Conservation (phyloP, 441 rosid species). For the Sinapis alba region DNA sequence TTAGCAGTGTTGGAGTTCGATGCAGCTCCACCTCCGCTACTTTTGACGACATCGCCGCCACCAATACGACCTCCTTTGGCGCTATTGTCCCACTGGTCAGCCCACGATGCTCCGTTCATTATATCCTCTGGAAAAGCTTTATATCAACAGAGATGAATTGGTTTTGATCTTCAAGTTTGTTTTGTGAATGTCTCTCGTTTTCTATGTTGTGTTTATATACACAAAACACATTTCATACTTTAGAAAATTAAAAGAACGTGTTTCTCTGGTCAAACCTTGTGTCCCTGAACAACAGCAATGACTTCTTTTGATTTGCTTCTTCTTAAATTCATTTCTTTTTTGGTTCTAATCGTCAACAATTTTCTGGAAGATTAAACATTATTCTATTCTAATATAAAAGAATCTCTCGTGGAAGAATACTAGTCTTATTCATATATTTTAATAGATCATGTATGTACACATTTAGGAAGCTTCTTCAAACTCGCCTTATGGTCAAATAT, state of each 20-base stretch:
- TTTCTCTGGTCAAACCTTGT: not conserved
- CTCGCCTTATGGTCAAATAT: not conserved
- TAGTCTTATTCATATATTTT: not conserved
- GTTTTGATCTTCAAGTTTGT: not conserved
- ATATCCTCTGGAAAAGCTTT: not conserved
- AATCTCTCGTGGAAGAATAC: constrained; percentile 8
- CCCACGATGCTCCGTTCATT: constrained; percentile 69
- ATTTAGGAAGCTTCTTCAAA: constrained; percentile 14
- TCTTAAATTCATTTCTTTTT: not conserved
- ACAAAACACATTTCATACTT: not conserved
- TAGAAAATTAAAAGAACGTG: not conserved
- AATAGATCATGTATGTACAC: not conserved
- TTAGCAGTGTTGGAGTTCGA: constrained; percentile 40
- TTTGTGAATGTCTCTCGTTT: not conserved
- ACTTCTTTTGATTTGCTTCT: not conserved
- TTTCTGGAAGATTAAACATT: not conserved
- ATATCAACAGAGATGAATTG: not conserved
- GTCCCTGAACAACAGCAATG: not conserved
- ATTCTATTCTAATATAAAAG: not conserved
- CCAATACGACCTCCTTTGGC: constrained; percentile 28
- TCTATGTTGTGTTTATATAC: not conserved
- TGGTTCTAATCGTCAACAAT: not conserved
- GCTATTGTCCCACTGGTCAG: constrained; percentile 81
- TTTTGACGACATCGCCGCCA: constrained; percentile 27
- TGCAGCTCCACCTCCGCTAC: constrained; percentile 30